Percentiles rank a stretch among this genome's conserved stretches.
Conservation (phyloP, 305 asterid genomes). For the Salvia sclarea region DNA sequence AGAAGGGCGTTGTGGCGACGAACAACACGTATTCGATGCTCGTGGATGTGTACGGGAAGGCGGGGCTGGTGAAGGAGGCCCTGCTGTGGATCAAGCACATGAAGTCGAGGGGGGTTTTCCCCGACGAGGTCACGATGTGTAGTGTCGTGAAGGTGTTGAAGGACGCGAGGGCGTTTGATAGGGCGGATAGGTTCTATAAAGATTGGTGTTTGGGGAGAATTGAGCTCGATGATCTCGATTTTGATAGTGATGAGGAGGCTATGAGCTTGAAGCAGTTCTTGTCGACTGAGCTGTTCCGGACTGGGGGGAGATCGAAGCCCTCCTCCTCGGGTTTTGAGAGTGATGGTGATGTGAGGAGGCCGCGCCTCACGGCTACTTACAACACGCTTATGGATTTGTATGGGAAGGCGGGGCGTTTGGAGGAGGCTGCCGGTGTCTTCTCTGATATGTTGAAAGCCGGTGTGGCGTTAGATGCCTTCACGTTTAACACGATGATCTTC, state of each 20-base stretch:
- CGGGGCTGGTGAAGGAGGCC: slow-evolving; percentile 81
- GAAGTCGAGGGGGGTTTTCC: slow-evolving; percentile 77
- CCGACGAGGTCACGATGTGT: slow-evolving; percentile 92
- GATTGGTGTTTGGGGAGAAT: slow-evolving; percentile 79
- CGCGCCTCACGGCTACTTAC: slow-evolving; percentile 72
- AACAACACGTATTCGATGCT: slow-evolving; percentile 89
- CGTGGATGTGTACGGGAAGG: slow-evolving; percentile 91
- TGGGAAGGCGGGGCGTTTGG: slow-evolving; percentile 84
- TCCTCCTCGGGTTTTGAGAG: slow-evolving; percentile 34
- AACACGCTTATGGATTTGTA: slow-evolving; percentile 89
- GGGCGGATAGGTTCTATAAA: slow-evolving; percentile 70
- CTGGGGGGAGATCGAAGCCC: slow-evolving; percentile 57
- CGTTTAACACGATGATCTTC: slow-evolving; percentile 88
- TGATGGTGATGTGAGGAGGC: slow-evolving; percentile 48
- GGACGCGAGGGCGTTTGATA: slow-evolving; percentile 72
- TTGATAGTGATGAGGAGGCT: slow-evolving; percentile 61
- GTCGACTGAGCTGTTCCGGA: slow-evolving; percentile 79
- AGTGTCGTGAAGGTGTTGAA: slow-evolving; percentile 82
- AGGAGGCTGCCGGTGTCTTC: slow-evolving; percentile 79
- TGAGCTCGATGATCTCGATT: slow-evolving; percentile 68
- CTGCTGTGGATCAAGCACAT: slow-evolving; percentile 88
- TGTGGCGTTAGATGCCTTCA: slow-evolving; percentile 66
- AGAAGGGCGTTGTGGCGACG: slow-evolving; percentile 62
- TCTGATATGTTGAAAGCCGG: slow-evolving; percentile 82
- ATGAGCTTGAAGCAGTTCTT: slow-evolving; percentile 76